Conservation (phyloP, 768 basidiomycete genomes). For the Leucosporidium creatinivorum region DNA sequence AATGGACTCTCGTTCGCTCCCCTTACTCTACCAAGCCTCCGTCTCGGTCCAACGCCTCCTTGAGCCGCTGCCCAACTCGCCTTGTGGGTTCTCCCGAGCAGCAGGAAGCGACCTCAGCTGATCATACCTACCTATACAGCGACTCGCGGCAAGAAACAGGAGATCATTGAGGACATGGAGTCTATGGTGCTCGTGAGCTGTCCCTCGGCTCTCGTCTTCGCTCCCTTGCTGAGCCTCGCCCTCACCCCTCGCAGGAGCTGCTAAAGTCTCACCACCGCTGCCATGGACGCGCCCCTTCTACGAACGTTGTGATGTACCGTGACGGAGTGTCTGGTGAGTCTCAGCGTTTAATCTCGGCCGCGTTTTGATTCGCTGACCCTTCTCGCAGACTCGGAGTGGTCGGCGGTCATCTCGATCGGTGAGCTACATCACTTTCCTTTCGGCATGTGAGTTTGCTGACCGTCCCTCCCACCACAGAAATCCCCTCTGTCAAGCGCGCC, state of each 20-base stretch:
- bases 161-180: constrained; percentile 3
- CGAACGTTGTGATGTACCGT: constrained; percentile 11
- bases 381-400: neutral
- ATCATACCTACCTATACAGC: neutral
- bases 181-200: neutral
- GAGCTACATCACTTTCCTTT: neutral
- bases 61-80: neutral
- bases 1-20: neutral
- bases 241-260: constrained; percentile 1
- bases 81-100: neutral
- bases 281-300: neutral
- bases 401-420: neutral
- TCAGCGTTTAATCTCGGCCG: neutral
- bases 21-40: constrained; percentile 4
- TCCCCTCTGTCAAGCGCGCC: neutral
- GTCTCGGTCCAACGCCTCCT: neutral
- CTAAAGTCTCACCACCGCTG: neutral
- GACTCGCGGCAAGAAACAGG: constrained; percentile 1
- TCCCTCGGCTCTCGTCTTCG: neutral
- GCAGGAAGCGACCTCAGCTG: no score
- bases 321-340: constrained; percentile 16
- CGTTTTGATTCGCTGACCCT: neutral
- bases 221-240: no score
- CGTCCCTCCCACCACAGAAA: neutral
- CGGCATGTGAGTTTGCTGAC: neutral